A percentile compares a stretch with the other conserved stretches of the same genome.
Evolutionary conservation across 257 asterid species (phyloP).

Genomic region (Solanum etuberosum): DNA sequence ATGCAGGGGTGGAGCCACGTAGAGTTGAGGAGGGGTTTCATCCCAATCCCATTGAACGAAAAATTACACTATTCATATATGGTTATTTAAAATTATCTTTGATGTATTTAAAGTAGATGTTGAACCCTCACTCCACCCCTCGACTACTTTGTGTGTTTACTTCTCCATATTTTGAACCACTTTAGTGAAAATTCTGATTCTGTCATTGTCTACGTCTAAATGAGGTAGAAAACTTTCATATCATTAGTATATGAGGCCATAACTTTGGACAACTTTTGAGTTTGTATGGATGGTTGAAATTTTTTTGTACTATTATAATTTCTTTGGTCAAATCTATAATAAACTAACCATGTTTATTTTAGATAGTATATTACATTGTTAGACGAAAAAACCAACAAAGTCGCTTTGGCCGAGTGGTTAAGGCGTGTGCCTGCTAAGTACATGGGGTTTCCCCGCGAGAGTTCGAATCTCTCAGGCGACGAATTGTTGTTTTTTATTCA

Average conservation of each 20-base stretch:
- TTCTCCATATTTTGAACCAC: no score
- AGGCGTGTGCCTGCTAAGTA: conserved; percentile 65
- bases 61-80: background rate
- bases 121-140: background rate
- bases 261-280: background rate
- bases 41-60: accelerated
- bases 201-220: background rate
- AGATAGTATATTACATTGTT: accelerated
- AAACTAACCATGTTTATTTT: background rate
- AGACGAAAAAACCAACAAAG: accelerated
- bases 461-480: conserved; percentile 99
- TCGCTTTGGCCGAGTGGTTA: conserved; percentile 8
- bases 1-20: background rate
- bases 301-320: background rate
- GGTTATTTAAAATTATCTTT: background rate
- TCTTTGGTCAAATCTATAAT: background rate
- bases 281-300: background rate
- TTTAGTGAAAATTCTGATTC: no score
- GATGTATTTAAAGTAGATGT: background rate
- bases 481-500: background rate
- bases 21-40: background rate
- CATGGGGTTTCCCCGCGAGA: conserved; percentile 99
- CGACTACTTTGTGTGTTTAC: background rate
- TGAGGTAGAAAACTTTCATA: background rate
- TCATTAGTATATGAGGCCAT: background rate